phyloP scores from a whole-genome alignment of 257 asterid species.

The Solanum gandarillasii region DNA sequence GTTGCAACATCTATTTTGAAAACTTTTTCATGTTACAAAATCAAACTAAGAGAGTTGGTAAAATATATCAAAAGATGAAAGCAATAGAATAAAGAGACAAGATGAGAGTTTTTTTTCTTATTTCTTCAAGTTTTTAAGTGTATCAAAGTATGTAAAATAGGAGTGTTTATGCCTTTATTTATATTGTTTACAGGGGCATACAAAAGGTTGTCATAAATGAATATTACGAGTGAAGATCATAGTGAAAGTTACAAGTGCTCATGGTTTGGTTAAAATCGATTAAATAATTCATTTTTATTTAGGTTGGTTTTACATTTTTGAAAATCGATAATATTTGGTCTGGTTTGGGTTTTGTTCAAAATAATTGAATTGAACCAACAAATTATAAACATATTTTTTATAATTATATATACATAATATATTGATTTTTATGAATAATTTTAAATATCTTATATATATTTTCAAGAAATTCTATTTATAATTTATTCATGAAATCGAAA shows the following conservation, averaged over 20 bases:
- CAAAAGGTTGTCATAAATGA: neutral
- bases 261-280: neutral
- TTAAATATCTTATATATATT: no score
- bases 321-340: no score
- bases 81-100: neutral
- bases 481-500: neutral
- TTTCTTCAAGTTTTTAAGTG: neutral
- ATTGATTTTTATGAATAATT: no score
- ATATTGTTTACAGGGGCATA: neutral
- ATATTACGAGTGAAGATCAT: neutral
- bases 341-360: neutral
- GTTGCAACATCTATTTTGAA: neutral
- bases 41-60: neutral
- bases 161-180: neutral
- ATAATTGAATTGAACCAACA: no score
- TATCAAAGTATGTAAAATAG: neutral
- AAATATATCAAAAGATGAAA: neutral
- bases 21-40: neutral
- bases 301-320: no score
- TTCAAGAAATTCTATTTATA: neutral
- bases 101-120: neutral
- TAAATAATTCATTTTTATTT: no score
- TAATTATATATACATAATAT: neutral
- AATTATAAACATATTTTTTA: neutral
- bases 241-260: neutral